Conservation (phyloP, 2,329 filamentous ascomycete species). For the Botrytis sinoallii region DNA sequence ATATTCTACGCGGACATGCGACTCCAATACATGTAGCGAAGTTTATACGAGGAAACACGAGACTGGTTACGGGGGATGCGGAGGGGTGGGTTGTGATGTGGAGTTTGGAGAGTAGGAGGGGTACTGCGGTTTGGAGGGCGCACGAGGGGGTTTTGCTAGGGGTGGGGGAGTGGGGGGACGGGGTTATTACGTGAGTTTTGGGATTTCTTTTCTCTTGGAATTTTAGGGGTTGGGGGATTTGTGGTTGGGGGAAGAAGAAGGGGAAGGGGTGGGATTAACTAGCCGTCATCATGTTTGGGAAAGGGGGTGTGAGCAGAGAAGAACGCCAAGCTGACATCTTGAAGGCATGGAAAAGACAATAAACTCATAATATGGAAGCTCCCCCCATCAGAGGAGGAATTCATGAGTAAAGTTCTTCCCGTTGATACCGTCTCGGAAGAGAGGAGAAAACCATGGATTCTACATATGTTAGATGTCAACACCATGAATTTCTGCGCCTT, state of each 20-base stretch:
- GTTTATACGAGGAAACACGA: slow-evolving; percentile 70
- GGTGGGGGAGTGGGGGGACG: slow-evolving; percentile 67
- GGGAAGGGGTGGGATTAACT: not conserved
- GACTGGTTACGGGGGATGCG: slow-evolving; percentile 81
- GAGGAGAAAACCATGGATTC: slow-evolving; percentile 73
- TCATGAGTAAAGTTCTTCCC: slow-evolving; percentile 66
- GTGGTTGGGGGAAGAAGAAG: too few species aligned
- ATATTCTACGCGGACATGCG: slow-evolving; percentile 82
- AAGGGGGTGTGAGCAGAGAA: too few species aligned
- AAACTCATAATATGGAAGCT: slow-evolving; percentile 83
- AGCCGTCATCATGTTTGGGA: not conserved
- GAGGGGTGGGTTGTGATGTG: slow-evolving; percentile 87
- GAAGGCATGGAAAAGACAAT: slow-evolving; percentile 86
- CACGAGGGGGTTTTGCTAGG: slow-evolving; percentile 73
- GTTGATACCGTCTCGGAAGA: slow-evolving; percentile 55
- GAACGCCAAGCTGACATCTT: slow-evolving; percentile 7
- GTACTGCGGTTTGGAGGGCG: slow-evolving; percentile 80
- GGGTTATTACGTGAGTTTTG: slow-evolving; percentile 73
- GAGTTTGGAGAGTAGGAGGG: slow-evolving; percentile 77
- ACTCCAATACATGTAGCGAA: slow-evolving; percentile 73
- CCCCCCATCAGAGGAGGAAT: slow-evolving; percentile 54
- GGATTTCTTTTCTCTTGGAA: not conserved
- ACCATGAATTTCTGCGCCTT: slow-evolving; percentile 95
- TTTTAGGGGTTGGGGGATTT: not conserved
- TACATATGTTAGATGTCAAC: slow-evolving; percentile 81